Evolutionary conservation across 257 asterid species (phyloP).

Genomic region (Lithospermum erythrorhizon): DNA sequence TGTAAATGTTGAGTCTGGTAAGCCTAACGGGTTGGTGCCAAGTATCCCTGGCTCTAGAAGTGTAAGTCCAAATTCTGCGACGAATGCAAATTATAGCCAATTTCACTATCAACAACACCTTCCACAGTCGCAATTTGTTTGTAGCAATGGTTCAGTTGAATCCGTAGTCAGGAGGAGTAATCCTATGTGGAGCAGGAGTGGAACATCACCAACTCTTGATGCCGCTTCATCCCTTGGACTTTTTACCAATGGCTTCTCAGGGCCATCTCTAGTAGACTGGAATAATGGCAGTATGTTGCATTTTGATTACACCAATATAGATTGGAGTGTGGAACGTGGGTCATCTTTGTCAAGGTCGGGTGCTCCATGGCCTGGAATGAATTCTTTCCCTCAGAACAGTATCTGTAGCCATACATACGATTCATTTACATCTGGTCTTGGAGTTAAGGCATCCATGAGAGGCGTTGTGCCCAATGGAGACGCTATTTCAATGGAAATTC

Average conservation of each 20-base stretch:
- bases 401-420: constrained; percentile 20
- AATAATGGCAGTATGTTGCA: constrained; percentile 33
- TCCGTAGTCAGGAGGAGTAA: constrained; percentile 25
- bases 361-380: constrained; percentile 37
- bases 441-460: constrained; percentile 39
- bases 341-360: constrained; percentile 19
- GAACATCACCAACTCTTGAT: constrained; percentile 30
- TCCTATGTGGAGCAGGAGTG: constrained; percentile 29
- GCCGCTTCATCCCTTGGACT: constrained; percentile 58
- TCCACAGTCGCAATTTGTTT: constrained; percentile 30
- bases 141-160: constrained; percentile 27
- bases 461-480: constrained; percentile 35
- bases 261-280: constrained; percentile 50
- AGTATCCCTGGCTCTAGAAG: constrained; percentile 32
- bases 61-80: constrained; percentile 17
- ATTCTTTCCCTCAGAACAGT: constrained; percentile 30
- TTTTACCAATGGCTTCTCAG: constrained; percentile 35
- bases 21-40: constrained; percentile 28
- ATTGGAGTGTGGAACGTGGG: constrained; percentile 61
- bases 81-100: constrained; percentile 34
- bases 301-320: constrained; percentile 48
- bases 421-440: constrained; percentile 39
- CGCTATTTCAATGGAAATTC: constrained; percentile 26
- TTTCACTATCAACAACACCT: constrained; percentile 36
- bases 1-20: constrained; percentile 20